Base-by-base conservation (phyloP, 2,329 filamentous ascomycete species). In the Helotiales sp. region DNA sequence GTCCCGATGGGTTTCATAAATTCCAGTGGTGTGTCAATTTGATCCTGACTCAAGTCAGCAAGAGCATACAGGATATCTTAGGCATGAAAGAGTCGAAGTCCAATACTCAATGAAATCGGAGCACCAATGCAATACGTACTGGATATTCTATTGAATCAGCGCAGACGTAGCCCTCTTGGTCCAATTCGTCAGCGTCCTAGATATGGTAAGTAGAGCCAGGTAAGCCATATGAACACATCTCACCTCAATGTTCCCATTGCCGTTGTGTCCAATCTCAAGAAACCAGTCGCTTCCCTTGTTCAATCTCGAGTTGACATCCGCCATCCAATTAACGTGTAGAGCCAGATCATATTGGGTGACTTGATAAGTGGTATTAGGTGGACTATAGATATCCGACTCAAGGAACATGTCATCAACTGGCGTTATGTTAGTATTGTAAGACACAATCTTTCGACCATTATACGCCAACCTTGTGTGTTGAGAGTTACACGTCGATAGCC, bases 321-420 rank as follows among this genome's bases (percentile, higher is more conserved):
- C 57, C 57, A 71, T 73, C 76, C 77, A 84, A 3, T 68, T 66
- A 17, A 74, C 70, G 63, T 81, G 75, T 9, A 72, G 72, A n/a
- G 73, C 69, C 62, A 84, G 63, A 66, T 84, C 81, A 6, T 68
- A 70, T 6, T 76, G 66, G 30, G 73, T 74, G 60, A 81, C 73
- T 19, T 81, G 78, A 72, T 81, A 87, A 5, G 72, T 74, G 0
- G 70, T 73, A 5, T 75, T 77, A n/a, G 64, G 62, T 1, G 82
- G 81, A 17, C 70, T 64, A 67, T 82, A 83, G 33, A 82, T 73
- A 10, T 76, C 76, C 2, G 79, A 77, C 34, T 75, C 73, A 19
- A 87, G 73, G 63, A 86, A 82, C 75, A 87, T 82, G 63, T 87
- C 84, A 64, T 87, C 84, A 30, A 87, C 79, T 67, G 17, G n/a